These are phyloP conservation scores for Astrothelium macrocarpum DNA, from an alignment of 495 filamentous ascomycete genomes.

Conservation along the genomic window DNA sequence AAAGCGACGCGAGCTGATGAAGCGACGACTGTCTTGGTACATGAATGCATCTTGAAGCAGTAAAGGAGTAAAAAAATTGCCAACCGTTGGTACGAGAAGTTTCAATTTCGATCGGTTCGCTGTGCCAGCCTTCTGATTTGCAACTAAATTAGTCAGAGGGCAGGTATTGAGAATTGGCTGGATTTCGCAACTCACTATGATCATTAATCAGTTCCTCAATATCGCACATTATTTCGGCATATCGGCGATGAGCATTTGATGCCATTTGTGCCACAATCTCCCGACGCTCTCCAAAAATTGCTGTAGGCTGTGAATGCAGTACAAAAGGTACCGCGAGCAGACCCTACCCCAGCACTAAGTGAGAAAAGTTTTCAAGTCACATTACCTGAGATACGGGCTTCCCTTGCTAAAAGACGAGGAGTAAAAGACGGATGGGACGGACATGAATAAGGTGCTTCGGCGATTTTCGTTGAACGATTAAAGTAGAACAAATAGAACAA, in stretches of 20 bases:
- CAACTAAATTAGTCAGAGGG: constrained; percentile 37
- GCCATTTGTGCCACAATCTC: constrained; percentile 53
- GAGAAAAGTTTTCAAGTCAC: neutral
- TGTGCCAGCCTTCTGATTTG: constrained; percentile 52
- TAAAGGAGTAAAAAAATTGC: constrained; percentile 82
- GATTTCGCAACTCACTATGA: constrained; percentile 55
- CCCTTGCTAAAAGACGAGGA: too few species aligned
- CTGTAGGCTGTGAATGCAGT: constrained; percentile 87
- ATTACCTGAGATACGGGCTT: neutral
- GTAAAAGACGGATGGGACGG: neutral
- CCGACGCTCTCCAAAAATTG: constrained; percentile 56
- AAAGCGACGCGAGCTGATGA: constrained; percentile 85
- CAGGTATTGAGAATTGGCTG: neutral
- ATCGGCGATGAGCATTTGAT: constrained; percentile 62
- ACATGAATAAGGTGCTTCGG: neutral
- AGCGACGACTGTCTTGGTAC: constrained; percentile 73
- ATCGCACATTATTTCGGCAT: constrained; percentile 91
- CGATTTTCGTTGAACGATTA: neutral
- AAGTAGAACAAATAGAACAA: neutral
- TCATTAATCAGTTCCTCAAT: constrained; percentile 85
- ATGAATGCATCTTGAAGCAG: constrained; percentile 81
- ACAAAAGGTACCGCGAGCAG: constrained; percentile 94
- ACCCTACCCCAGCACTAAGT: constrained; percentile 39
- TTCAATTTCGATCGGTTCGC: constrained; percentile 79
- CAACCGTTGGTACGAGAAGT: constrained; percentile 80